Evolutionary conservation across 306 rosid species (phyloP).

Genomic region (Aeschynomene evenia): DNA sequence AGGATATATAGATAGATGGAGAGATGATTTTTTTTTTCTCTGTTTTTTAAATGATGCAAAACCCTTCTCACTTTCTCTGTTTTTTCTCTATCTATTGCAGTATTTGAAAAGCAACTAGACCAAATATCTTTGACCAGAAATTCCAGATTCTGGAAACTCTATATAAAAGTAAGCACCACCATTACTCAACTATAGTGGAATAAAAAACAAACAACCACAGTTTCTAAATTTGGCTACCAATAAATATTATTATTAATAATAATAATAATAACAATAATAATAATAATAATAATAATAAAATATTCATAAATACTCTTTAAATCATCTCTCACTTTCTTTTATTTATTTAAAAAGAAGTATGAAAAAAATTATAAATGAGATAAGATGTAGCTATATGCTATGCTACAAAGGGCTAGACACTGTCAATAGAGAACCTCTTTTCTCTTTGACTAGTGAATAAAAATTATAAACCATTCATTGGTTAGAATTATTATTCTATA

Average conservation of each 20-base stretch:
- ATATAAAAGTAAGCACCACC: conserved; percentile 25
- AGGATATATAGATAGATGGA: conserved; percentile 11
- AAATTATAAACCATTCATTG: neutral
- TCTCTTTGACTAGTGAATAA: conserved; percentile 7
- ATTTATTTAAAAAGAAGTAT: neutral
- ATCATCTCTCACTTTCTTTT: conserved; percentile 22
- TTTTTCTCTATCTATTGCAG: neutral
- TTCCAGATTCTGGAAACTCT: conserved; percentile 36
- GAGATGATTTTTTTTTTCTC: conserved; percentile 10
- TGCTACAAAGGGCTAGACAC: conserved; percentile 3
- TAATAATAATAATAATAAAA: too few species aligned
- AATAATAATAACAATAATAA: too few species aligned
- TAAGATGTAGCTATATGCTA: neutral
- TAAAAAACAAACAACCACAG: conserved; percentile 23
- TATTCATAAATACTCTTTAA: neutral
- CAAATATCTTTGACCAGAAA: conserved; percentile 57
- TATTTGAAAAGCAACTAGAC: conserved; percentile 33
- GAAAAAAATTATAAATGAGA: neutral
- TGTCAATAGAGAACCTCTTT: neutral
- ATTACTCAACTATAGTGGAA: conserved; percentile 18
- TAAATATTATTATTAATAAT: too few species aligned
- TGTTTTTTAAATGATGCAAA: neutral
- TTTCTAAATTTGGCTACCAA: conserved; percentile 7
- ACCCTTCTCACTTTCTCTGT: neutral
- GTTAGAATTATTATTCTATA: too few species aligned